These are phyloP conservation scores for Pseudogymnoascus destructans DNA, from an alignment of 2,329 filamentous ascomycete species.

Conservation along the genomic window DNA sequence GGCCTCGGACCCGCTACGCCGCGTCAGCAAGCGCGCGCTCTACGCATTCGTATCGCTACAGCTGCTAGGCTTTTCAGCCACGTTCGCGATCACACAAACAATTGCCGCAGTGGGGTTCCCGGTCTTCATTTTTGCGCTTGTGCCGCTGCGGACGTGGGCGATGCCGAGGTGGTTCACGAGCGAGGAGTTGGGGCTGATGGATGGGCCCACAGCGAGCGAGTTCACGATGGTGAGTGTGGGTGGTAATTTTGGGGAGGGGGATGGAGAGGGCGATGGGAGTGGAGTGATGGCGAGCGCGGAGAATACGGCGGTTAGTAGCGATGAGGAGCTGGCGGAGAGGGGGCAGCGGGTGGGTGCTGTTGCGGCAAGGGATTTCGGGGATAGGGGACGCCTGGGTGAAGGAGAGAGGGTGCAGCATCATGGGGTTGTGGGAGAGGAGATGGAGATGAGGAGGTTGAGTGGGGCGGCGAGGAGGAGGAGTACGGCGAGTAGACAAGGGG, in stretches of 20 bases:
- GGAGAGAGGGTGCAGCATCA: constrained; percentile 22
- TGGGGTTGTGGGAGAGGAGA: constrained; percentile 27
- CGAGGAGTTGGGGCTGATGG: constrained; percentile 49
- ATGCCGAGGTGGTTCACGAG: constrained; percentile 47
- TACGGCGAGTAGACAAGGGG: constrained; percentile 11
- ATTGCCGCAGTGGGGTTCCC: constrained; percentile 74
- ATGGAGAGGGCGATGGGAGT: constrained; percentile 13
- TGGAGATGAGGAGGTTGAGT: constrained; percentile 11
- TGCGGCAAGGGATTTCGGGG: constrained; percentile 10
- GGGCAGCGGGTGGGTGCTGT: constrained; percentile 14
- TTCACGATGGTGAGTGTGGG: constrained; percentile 68
- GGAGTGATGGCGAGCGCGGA: constrained; percentile 13
- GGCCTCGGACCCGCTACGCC: constrained; percentile 43
- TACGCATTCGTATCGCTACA: constrained; percentile 61
- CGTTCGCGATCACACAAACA: constrained; percentile 73
- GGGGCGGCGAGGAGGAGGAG: constrained; percentile 15
- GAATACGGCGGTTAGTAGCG: constrained; percentile 15
- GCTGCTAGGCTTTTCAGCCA: constrained; percentile 58
- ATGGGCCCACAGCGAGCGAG: constrained; percentile 60
- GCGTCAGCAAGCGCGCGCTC: constrained; percentile 52
- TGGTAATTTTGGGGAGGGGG: constrained; percentile 35
- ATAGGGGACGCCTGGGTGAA: constrained; percentile 1
- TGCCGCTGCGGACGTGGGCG: constrained; percentile 51
- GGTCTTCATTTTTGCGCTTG: constrained; percentile 55
- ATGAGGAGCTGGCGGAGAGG: constrained; percentile 20